Evolutionary conservation across 768 basidiomycete genomes (phyloP), one percentile per base, ranked within the genome.

Genomic region (Crassisporium funariophilum): DNA sequence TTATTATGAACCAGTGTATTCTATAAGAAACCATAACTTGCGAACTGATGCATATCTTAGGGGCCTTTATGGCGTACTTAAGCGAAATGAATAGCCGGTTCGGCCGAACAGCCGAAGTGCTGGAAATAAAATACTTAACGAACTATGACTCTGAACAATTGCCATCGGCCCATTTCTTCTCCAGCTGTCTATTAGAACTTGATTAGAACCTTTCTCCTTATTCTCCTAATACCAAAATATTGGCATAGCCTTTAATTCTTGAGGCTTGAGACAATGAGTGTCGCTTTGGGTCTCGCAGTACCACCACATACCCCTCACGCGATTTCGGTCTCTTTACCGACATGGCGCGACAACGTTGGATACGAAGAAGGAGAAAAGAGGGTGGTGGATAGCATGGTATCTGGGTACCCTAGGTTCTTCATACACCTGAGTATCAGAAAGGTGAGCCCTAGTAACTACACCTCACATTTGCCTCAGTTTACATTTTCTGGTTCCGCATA

Each of bases 361-460:
- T 98, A 98, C 57, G 95, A 98, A 66, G 87, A 92, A 57, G 91
- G 91, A 13, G 84, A 88, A 7, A 81, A 86, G 55, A 75, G 93
- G 27, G 83, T 98, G 4, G 60, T 88, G 1, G 78, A 88, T 46
- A 72, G 68, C 5, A 91, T 95, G 94, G 80, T 88, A 33, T 79
- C 84, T 3, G 95, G 95, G 4, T 99, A 98, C 61, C 95, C 95
- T 0, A 73, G 95, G 42, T 98, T 98, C 69, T 97, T 95, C 67
- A 88, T 98, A 43, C 90, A 97, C 64, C 69, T 82, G 21, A 86
- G 77, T 52, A 92, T 97, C 33, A 79, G 81, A 59, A 90, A 91
- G 75, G 95, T 93, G 60, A 53, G 78, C 66, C 9, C 17, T 19
- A 19, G 35, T 25, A 8, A 35, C 8, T 47, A 34, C 13, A 5